Conservation (phyloP, 768 basidiomycete genomes). For the Tephrocybe rancida region DNA sequence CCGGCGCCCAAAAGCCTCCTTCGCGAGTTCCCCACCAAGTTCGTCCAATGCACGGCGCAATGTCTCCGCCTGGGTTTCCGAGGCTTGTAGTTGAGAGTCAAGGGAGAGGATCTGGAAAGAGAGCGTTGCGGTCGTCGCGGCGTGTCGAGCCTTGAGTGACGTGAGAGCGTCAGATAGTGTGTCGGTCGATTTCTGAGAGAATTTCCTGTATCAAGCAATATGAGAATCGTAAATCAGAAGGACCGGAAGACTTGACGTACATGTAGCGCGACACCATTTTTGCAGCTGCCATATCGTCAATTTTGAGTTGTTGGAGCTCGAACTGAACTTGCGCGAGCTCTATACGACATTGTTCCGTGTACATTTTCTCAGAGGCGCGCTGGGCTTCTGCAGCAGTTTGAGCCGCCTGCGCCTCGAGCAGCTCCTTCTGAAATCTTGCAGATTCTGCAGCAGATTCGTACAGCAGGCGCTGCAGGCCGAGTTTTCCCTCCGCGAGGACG, state of each 20-base stretch:
- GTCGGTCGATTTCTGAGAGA: slow-evolving; percentile 76
- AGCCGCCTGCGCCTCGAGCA: slow-evolving; percentile 43
- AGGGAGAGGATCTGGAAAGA: slow-evolving; percentile 48
- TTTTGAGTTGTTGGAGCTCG: slow-evolving; percentile 54
- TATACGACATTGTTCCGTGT: slow-evolving; percentile 40
- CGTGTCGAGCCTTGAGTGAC: slow-evolving; percentile 61
- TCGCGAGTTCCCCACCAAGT: slow-evolving; percentile 67
- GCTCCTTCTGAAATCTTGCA: slow-evolving; percentile 45
- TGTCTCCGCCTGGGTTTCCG: slow-evolving; percentile 44
- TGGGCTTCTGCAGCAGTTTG: slow-evolving; percentile 42
- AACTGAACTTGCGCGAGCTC: slow-evolving; percentile 48
- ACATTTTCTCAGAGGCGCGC: slow-evolving; percentile 47
- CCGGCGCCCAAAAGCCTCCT: slow-evolving; percentile 72
- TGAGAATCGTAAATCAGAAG: neutral
- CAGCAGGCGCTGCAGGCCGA: slow-evolving; percentile 48
- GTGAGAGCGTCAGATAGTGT: slow-evolving; percentile 62
- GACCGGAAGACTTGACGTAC: slow-evolving; percentile 46
- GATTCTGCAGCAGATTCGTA: slow-evolving; percentile 51
- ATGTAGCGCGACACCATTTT: slow-evolving; percentile 88
- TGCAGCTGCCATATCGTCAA: slow-evolving; percentile 76
- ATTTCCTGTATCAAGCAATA: slow-evolving; percentile 61
- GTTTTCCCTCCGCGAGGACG: slow-evolving; percentile 50
- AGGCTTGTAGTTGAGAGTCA: slow-evolving; percentile 43
- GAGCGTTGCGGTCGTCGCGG: slow-evolving; percentile 60
- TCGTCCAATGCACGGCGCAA: slow-evolving; percentile 70